Evolutionary conservation across 805 yeast genomes (phyloP), one percentile per base, ranked within the genome.

Genomic region (Pichia nanzhaoensis): DNA sequence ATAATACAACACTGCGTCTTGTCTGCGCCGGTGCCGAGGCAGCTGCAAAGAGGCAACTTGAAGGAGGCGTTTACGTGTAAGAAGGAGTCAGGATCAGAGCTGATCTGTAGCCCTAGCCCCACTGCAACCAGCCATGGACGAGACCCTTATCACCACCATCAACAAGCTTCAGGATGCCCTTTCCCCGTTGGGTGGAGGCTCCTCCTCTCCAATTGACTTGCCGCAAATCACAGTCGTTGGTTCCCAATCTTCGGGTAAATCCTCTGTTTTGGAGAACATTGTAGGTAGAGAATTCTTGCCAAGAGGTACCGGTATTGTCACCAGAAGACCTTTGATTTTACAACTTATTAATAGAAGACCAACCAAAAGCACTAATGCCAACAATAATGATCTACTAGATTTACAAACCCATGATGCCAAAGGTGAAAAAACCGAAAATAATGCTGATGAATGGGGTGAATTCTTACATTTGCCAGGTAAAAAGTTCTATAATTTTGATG

Each of bases 181-280:
- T 60, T 95, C 97, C 24, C 95, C 96, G 10, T 74, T 91, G 37
- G 98, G 97, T 20, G 90, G 90, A 24, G 93, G 95, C 21, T 78
- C 95, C 9, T 68, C 77, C 35, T 84, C 93, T n/a, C 95, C 95
- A 13, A 88, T 88, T 44, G 96, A 88, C 65, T 73, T 88, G 53
- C 96, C 96, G 14, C 96, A 88, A 65, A 88, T 88, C 59, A 87
- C 96, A n/a, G 96, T 87, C 32, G 95, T 87, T 37, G 96, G 96
- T 34, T 86, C 95, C 4, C 96, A 87, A 63, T 85, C 95, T 36
- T 74, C 84, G 50, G 96, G 96, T 52, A 87, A 87, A 66, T 82
- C 91, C 20, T 86, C 95, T 0, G 96, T 87, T 17, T 74, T 87
- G 55, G 96, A 87, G 63, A 87, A 87, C 68, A 85, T 87, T 53